Base-by-base conservation (phyloP, 202 grass and related monocot species). In the Musa balbisiana region DNA sequence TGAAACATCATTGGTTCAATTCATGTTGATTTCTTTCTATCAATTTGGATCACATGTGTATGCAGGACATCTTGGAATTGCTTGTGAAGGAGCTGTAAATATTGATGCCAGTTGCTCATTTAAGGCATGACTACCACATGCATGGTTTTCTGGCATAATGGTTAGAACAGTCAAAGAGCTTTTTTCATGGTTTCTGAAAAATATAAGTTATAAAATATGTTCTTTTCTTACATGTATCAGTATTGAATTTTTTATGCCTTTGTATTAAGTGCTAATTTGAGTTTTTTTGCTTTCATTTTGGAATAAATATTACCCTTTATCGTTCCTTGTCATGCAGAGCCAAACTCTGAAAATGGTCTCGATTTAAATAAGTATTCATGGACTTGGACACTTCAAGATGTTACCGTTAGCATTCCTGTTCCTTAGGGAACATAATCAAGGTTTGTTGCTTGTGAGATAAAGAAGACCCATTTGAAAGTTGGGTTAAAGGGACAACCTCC, bases 351-450 rank as follows among this genome's bases (percentile, higher is more conserved):
- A 59, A 99, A 99, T 55, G 91, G 95, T 55, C 87, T 94, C 85
- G 95, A 99, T 85, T 81, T 99, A 78, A 89, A 92, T 69, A 99
- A 90, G n/a, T 99, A 99, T 74, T 94, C 91, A 0, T 99, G 95
- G 95, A 99, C 85, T 72, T 87, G 94, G 78, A 81, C 90, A 73
- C 69, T 99, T 80, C 85, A 87, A 84, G 95, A 99, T 74, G 87
- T 99, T 62, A 94, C 49, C 19, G 62, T 99, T 17, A 87, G 53
- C 2, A 20, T 99, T 76, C 89, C 89, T 76, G 85, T 99, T 87
- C 91, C 95, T 69, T 59, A 87, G 53, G 95, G 95, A 69, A 99
- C 89, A 54, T 94, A 99, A 71, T 94, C 95, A 73, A 94, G 91
- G 81, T 88, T 88, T 85, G 87, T 94, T 27, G 64, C 83, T 16